Base-by-base conservation (phyloP, 306 rosid species). In the Begonia loranthoides region DNA sequence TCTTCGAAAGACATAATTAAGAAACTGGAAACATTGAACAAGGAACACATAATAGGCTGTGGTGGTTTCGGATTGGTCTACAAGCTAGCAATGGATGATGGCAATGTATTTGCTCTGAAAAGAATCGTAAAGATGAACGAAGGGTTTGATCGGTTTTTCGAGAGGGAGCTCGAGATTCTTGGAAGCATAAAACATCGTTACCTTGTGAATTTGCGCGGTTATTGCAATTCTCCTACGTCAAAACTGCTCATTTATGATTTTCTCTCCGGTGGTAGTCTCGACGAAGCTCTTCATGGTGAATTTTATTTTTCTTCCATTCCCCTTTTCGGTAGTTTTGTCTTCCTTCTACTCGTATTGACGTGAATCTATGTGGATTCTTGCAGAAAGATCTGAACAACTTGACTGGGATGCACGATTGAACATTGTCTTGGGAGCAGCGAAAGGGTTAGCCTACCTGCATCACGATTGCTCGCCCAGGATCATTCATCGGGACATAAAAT, bases 1-100 rank as follows among this genome's bases (percentile, higher is more conserved):
- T 76, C 94, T 54, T 86, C 96, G 0, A 92, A 92, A 79, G 99
- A 92, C 67, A 81, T 92, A 63, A 76, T 92, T 61, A 92, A 86
- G 80, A 92, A 92, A 64, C 67, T 92, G 60, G 99, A 92, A 78
- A 69, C 86, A 68, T 75, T 92, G 77, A 80, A 84, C 69, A 94
- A 80, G 52, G 96, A 80, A 56, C 88, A 92, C 70, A 72, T 92
- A 60, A 92, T 92, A 60, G 99, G 99, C 52, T 69, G 59, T 52
- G 96, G 99, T 61, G 99, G 99, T 58, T 92, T 92, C 59, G 96
- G 94, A 56, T 84, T 79, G 43, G 96, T 92, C 45, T 92, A 86
- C 84, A 92, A 79, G 78, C 96, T 92, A 59, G 87, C 94, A 52
- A 92, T 92, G 99, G 99, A 92, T 69, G 96, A 92, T 49, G 99